Base-by-base conservation (phyloP, 1,284 basidiomycete genomes). In the Sphaerobolus stellatus region DNA sequence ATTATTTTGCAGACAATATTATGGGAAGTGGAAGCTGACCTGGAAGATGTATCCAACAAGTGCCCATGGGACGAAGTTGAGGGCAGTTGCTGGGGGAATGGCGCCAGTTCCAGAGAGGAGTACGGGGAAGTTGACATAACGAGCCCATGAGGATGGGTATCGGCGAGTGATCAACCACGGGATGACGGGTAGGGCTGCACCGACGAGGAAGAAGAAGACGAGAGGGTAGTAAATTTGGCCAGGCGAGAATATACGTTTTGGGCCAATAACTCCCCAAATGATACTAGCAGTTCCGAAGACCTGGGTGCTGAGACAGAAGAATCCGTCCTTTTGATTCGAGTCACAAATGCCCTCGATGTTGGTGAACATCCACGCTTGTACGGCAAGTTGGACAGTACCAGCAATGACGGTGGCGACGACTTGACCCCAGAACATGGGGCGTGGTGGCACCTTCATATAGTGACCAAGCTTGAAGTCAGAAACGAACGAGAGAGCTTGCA, bases 241-340 rank as follows among this genome's bases (percentile, higher is more conserved):
- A 29, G 68, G 64, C 5, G 75, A 79, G 69, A 83, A 83, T 54
- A 81, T 76, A 28, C 76, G 68, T 4, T 71, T 71, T 18, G 82
- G 80, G 22, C 81, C 78, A 41, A 82, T 78, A 38, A 78, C 77
- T 58, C 81, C 80, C 78, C 76, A 77, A 56, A 80, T 75, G 48
- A 80, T 73, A 56, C 72, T 74, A 25, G 77, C 77, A 2, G 68
- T 68, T 9, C 66, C 52, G 63, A 76, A 75, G 8, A 75, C 71
- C 52, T 72, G 63, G 14, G 72, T 72, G 7, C 63, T 66, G 4
- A 75, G 75, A 59, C 75, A 76, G 41, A 70, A 73, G 63, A 75
- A 77, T 25, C 72, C 68, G 52, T 70, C 64, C 44, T 67, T 61
- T 61, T 77, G 75, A 28, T 63, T 54, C 5, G 62, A 53, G 6